Conservation (phyloP, 2,329 filamentous ascomycete species). For the Fusarium avenaceum region DNA sequence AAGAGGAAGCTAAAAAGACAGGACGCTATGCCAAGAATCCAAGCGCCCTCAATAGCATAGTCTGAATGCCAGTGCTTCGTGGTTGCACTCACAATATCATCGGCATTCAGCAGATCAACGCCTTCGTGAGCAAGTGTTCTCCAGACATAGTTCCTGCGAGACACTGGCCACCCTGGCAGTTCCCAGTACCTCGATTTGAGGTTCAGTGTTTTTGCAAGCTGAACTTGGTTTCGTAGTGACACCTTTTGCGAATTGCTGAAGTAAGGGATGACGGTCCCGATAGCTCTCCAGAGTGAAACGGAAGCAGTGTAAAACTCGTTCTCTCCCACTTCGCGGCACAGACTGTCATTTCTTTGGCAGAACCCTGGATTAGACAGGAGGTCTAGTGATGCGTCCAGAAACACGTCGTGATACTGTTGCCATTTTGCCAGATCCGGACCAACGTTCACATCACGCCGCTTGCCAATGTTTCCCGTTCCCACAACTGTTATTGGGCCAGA, state of each 20-base stretch:
- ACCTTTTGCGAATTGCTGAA: constrained; percentile 58
- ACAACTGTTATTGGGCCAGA: constrained; percentile 74
- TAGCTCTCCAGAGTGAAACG: constrained; percentile 64
- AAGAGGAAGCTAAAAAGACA: constrained; percentile 36
- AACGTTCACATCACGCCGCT: constrained; percentile 40
- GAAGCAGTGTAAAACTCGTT: constrained; percentile 76
- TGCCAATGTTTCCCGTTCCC: constrained; percentile 68
- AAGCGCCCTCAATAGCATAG: constrained; percentile 38
- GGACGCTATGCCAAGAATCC: constrained; percentile 39
- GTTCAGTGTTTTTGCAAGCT: constrained; percentile 63
- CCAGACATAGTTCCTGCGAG: constrained; percentile 70
- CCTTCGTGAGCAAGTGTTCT: constrained; percentile 65
- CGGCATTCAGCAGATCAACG: constrained; percentile 72
- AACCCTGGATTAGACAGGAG: constrained; percentile 46
- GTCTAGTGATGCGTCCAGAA: constrained; percentile 74
- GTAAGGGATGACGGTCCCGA: constrained; percentile 61
- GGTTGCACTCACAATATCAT: constrained; percentile 65
- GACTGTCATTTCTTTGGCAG: constrained; percentile 17
- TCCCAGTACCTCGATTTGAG: constrained; percentile 73
- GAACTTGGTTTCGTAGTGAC: constrained; percentile 60
- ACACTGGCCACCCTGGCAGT: constrained; percentile 69
- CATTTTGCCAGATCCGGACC: constrained; percentile 26
- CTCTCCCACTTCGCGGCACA: constrained; percentile 27
- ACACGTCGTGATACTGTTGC: constrained; percentile 64
- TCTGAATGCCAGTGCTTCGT: constrained; percentile 37